Evolutionary conservation across 352 stramenopile species (phyloP).

Genomic region (Thalassiosira ordinaria): DNA sequence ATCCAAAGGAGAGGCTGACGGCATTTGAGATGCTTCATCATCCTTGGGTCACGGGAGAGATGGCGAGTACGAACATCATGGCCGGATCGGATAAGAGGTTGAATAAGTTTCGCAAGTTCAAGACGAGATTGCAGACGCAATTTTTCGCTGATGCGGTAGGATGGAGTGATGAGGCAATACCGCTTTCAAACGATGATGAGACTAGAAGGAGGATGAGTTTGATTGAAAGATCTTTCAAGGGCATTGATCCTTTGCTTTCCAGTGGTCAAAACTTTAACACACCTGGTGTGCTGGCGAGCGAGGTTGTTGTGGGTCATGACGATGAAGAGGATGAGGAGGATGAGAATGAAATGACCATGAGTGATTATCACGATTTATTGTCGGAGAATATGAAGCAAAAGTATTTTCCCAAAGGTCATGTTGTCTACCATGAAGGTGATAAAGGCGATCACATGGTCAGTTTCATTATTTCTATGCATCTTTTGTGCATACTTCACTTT

Average conservation of each 20-base stretch:
- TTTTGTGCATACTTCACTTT: too few relatives aligned
- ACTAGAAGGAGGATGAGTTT: slow-evolving; percentile 52
- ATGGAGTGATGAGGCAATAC: too few relatives aligned
- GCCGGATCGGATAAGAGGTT: slow-evolving; percentile 50
- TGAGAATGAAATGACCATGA: slow-evolving; percentile 48
- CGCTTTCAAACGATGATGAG: too few relatives aligned
- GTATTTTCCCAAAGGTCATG: slow-evolving; percentile 73
- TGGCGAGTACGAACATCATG: slow-evolving; percentile 51
- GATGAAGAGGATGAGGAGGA: slow-evolving; percentile 8
- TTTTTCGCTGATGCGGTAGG: slow-evolving; percentile 63
- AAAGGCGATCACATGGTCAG: slow-evolving; percentile 71
- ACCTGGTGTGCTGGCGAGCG: slow-evolving; percentile 18
- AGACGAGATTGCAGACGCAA: slow-evolving; percentile 49
- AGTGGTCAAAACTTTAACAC: too few relatives aligned
- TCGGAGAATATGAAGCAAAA: slow-evolving; percentile 77
- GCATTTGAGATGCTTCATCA: slow-evolving; percentile 91
- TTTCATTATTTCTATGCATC: too few relatives aligned
- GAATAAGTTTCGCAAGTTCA: slow-evolving; percentile 48
- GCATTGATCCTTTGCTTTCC: slow-evolving; percentile 36
- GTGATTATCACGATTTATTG: slow-evolving; percentile 70
- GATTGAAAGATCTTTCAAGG: slow-evolving; percentile 55
- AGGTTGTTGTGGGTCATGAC: slow-evolving; percentile 5
- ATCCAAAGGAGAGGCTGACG: slow-evolving; percentile 89
- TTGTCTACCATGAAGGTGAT: slow-evolving; percentile 64
- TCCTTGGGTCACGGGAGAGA: slow-evolving; percentile 89